These are phyloP conservation scores for Neurospora sp. DNA, from an alignment of 495 filamentous ascomycete genomes.

Conservation along the genomic window DNA sequence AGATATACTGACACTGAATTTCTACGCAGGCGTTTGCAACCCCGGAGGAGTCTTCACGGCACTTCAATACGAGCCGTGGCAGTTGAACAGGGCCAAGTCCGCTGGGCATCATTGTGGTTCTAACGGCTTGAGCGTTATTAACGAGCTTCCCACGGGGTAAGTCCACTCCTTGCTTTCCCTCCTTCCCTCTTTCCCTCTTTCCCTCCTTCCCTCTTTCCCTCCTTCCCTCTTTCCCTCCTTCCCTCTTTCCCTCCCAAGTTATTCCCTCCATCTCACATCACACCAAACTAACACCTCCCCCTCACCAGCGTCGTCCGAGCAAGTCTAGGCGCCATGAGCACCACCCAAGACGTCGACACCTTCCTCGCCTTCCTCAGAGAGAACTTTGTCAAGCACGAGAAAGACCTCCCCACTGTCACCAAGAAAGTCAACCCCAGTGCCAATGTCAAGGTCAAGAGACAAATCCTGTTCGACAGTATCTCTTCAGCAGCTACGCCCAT, in stretches of 20 bases:
- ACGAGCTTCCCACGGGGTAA: slow-evolving; percentile 23
- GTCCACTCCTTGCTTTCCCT: background rate
- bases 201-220: too few relatives aligned
- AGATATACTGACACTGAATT: background rate
- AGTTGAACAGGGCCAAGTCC: slow-evolving; percentile 50
- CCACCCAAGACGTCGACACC: slow-evolving; percentile 44
- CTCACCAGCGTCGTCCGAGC: slow-evolving; percentile 46
- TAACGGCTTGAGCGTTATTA: slow-evolving; percentile 18
- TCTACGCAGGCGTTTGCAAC: slow-evolving; percentile 29
- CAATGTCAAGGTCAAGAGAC: too few relatives aligned
- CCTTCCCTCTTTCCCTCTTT: too few relatives aligned
- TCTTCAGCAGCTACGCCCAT: background rate
- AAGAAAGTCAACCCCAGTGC: background rate
- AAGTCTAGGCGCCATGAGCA: slow-evolving; percentile 66
- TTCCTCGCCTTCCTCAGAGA: slow-evolving; percentile 48
- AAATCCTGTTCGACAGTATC: background rate
- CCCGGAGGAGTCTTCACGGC: slow-evolving; percentile 35
- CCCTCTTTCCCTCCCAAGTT: too few relatives aligned
- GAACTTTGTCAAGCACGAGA: slow-evolving; percentile 28
- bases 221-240: too few relatives aligned
- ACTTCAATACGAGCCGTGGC: slow-evolving; percentile 42
- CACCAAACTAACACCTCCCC: too few relatives aligned
- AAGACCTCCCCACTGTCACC: background rate
- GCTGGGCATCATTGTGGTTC: slow-evolving; percentile 53
- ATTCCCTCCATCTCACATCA: background rate